Conservation (phyloP, 1,139 yeast species). For the Suhomyces yuchorum region DNA sequence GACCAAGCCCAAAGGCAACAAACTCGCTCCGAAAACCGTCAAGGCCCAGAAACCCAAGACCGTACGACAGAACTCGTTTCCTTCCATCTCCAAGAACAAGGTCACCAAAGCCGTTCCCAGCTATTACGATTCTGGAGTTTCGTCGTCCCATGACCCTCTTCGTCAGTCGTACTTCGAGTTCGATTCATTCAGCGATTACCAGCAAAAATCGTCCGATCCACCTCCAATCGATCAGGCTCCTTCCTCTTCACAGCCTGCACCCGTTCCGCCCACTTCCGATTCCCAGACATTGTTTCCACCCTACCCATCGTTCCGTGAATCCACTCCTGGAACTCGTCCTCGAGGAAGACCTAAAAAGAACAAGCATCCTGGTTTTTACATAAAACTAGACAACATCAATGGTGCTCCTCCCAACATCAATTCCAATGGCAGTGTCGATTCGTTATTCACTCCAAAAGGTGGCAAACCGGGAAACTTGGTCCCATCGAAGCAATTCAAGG, state of each 20-base stretch:
- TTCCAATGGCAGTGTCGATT: constrained; percentile 10
- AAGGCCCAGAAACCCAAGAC: constrained; percentile 13
- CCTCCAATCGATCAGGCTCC: neutral
- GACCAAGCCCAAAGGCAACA: constrained; percentile 9
- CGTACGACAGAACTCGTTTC: constrained; percentile 17
- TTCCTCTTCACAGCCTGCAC: neutral
- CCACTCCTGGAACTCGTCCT: constrained; percentile 5
- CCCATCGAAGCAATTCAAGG: constrained; percentile 10
- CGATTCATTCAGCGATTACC: constrained; percentile 1
- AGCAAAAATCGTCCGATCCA: neutral
- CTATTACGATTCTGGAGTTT: neutral
- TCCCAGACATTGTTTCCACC: neutral
- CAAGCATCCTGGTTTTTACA: constrained; percentile 18
- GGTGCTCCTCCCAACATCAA: neutral
- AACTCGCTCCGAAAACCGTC: constrained; percentile 12
- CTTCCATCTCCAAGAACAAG: constrained; percentile 9
- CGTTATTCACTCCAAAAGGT: constrained; percentile 10
- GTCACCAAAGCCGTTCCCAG: constrained; percentile 3
- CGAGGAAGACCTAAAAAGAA: constrained; percentile 14
- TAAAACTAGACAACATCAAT: constrained; percentile 17
- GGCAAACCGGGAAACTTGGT: constrained; percentile 1
- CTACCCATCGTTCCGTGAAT: neutral
- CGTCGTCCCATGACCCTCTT: constrained; percentile 7
- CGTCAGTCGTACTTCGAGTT: constrained; percentile 10
- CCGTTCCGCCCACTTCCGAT: neutral